phyloP scores from a whole-genome alignment of 1,139 yeast species.

The Hansenula lynferdii region DNA sequence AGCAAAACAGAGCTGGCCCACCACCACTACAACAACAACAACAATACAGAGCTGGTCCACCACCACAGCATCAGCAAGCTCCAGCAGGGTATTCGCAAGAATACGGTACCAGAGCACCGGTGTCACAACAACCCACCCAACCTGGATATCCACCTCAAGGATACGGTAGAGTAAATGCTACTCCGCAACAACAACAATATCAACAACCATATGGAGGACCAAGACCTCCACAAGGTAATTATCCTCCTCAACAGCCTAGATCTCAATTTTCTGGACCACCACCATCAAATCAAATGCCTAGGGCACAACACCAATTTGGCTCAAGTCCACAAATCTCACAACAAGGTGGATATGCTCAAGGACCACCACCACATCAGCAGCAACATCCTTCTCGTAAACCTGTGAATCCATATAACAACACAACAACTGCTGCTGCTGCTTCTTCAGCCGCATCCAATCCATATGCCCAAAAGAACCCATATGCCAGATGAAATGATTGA shows the following conservation, averaged over 20 bases:
- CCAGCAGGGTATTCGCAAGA: too few species aligned
- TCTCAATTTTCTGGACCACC: background rate
- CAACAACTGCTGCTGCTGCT: constrained; percentile 1
- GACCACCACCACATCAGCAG: background rate
- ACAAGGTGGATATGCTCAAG: constrained; percentile 6
- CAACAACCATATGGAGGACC: constrained; percentile 1
- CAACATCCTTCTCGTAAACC: constrained; percentile 5
- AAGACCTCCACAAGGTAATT: constrained; percentile 6
- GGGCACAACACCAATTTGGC: constrained; percentile 5
- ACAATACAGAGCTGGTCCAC: too few species aligned
- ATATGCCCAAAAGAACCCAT: constrained; percentile 18
- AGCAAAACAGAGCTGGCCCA: too few species aligned
- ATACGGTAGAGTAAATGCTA: too few species aligned
- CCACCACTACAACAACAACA: constrained; percentile 6
- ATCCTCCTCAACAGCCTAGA: constrained; percentile 3
- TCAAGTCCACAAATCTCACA: constrained; percentile 5
- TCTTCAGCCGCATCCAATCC: constrained; percentile 9
- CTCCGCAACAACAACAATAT: constrained; percentile 4
- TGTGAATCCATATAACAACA: constrained; percentile 1
- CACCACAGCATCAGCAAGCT: too few species aligned
- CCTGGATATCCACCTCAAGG: constrained; percentile 1
- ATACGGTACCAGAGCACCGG: too few species aligned
- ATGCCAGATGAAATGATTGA: constrained; percentile 2
- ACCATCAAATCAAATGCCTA: too few species aligned
- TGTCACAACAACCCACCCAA: too few species aligned